Percentiles rank a stretch among this genome's conserved stretches.
Evolutionary conservation across 768 basidiomycete species (phyloP).

Genomic region (Tulasnella sp.): DNA sequence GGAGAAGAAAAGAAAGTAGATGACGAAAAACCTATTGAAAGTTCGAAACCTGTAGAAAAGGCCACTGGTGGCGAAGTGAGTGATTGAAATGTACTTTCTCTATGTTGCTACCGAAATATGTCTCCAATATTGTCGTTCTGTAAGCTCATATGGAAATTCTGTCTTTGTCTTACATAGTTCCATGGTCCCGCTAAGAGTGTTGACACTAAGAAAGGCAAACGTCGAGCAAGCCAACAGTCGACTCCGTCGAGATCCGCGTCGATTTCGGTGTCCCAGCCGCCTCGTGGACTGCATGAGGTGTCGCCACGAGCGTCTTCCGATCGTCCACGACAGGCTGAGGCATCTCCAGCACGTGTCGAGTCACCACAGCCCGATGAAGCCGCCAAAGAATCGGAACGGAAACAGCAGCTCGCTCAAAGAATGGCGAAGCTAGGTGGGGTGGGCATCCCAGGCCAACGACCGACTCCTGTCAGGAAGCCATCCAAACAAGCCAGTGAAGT

Average conservation of each 20-base stretch:
- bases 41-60: neutral
- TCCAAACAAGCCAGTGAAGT: neutral
- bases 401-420: slow-evolving; percentile 42
- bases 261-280: neutral
- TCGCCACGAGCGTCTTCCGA: neutral
- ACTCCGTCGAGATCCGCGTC: neutral
- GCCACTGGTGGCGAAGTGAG: slow-evolving; percentile 7
- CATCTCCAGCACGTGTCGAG: neutral
- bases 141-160: slow-evolving; percentile 3
- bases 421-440: slow-evolving; percentile 52
- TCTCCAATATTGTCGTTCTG: neutral
- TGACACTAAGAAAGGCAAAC: neutral
- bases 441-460: slow-evolving; percentile 35
- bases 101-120: neutral
- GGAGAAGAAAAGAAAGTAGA: neutral
- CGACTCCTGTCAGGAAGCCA: neutral
- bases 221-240: neutral
- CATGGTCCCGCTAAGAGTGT: neutral
- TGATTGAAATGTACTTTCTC: neutral
- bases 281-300: neutral
- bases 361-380: slow-evolving; percentile 23
- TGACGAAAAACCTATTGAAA: neutral
- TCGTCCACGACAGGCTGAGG: neutral
- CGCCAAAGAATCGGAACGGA: slow-evolving; percentile 42
- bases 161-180: neutral